Evolutionary conservation across 2,329 filamentous ascomycete species (phyloP).

Genomic region (Diaporthe longicolla): DNA sequence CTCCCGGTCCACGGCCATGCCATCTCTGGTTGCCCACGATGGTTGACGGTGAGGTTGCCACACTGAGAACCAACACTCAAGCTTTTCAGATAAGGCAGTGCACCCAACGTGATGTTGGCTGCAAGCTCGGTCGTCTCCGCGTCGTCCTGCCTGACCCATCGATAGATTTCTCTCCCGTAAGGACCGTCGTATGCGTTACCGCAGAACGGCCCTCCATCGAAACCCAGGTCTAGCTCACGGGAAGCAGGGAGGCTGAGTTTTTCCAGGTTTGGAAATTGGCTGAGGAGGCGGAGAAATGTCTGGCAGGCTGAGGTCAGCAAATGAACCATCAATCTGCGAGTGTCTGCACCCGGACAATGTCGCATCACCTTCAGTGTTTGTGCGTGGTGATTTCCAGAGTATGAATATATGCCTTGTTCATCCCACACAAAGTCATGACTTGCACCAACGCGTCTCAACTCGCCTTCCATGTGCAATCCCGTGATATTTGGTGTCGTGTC

Average conservation of each 20-base stretch:
- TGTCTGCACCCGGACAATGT: too few species aligned
- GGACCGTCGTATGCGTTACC: background rate
- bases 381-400: background rate
- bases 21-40: background rate
- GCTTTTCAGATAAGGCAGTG: background rate
- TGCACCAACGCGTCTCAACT: background rate
- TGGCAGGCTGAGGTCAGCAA: background rate
- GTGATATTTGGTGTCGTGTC: slow-evolving; percentile 1
- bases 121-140: background rate
- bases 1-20: slow-evolving; percentile 11
- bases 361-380: background rate
- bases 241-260: background rate
- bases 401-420: background rate
- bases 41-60: background rate
- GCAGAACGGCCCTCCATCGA: background rate
- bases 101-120: background rate
- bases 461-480: background rate
- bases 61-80: background rate
- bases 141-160: background rate
- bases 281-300: background rate
- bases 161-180: background rate
- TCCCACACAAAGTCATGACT: background rate
- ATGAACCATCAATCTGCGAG: background rate
- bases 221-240: background rate
- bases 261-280: background rate